A percentile compares a stretch with the other conserved stretches of the same genome.
Evolutionary conservation across 2,329 filamentous ascomycete species (phyloP).

Genomic region (Orbilia javanica): DNA sequence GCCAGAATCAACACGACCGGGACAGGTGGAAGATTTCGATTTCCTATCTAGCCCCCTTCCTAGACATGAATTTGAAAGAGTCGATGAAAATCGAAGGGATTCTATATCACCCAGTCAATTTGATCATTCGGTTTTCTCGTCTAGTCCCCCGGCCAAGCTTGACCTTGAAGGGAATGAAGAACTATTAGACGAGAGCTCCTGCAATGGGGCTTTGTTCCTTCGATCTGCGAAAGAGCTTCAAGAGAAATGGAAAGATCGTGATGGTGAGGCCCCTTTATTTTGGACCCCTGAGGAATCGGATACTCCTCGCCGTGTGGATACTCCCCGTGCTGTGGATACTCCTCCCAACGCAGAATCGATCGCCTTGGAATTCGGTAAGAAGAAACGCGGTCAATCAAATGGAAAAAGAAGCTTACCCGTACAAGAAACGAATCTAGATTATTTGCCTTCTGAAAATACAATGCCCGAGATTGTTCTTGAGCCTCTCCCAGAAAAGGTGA

Average conservation of each 20-base stretch:
- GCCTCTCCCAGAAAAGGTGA: too few relatives aligned
- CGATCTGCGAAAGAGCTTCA: neutral
- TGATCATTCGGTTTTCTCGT: neutral
- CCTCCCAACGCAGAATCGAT: neutral
- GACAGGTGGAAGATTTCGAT: too few relatives aligned
- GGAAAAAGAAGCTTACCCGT: too few relatives aligned
- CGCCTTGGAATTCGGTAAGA: neutral
- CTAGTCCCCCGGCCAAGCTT: constrained; percentile 2
- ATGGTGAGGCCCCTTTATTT: neutral
- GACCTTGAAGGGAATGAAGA: neutral
- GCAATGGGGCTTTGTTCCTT: neutral
- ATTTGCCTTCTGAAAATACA: too few relatives aligned
- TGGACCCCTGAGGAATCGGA: neutral
- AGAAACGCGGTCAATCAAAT: neutral
- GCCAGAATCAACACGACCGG: neutral
- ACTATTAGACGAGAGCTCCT: neutral
- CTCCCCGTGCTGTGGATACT: neutral
- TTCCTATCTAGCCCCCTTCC: neutral
- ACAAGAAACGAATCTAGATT: too few relatives aligned
- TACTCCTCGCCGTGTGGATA: too few relatives aligned
- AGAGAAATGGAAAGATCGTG: neutral
- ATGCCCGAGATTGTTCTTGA: too few relatives aligned
- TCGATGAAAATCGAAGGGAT: neutral
- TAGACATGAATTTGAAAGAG: neutral
- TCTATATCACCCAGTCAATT: neutral